These are phyloP conservation scores for Psophocarpus tetragonolobus DNA, from an alignment of 306 rosid genomes.

Conservation along the genomic window DNA sequence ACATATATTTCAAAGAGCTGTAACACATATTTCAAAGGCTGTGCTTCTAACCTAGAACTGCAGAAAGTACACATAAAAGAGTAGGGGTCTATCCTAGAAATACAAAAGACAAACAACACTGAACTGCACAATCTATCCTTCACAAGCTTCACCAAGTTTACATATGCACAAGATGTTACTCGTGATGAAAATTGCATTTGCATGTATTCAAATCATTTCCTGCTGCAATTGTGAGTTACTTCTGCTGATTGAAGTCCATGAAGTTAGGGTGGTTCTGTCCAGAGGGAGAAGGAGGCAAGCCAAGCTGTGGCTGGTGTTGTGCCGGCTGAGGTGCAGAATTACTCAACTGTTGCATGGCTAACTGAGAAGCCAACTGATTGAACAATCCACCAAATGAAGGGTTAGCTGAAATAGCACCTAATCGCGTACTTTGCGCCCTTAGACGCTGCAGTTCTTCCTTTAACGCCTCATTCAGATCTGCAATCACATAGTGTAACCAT, in stretches of 20 bases:
- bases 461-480: constrained; percentile 83
- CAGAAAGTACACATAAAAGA: constrained; percentile 10
- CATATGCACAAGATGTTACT: constrained; percentile 56
- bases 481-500: not conserved
- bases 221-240: constrained; percentile 34
- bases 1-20: no score
- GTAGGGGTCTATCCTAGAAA: constrained; percentile 6
- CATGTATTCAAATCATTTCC: constrained; percentile 32
- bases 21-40: constrained; percentile 21
- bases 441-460: constrained; percentile 89
- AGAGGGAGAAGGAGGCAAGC: constrained; percentile 51
- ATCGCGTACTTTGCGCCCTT: constrained; percentile 57
- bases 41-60: constrained; percentile 29
- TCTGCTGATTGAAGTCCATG: constrained; percentile 58
- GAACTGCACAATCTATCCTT: constrained; percentile 36
- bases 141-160: constrained; percentile 34
- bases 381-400: constrained; percentile 61
- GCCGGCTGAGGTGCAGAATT: constrained; percentile 53
- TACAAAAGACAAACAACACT: constrained; percentile 9
- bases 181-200: constrained; percentile 47
- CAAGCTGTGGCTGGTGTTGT: constrained; percentile 59
- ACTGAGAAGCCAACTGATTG: constrained; percentile 64
- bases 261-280: constrained; percentile 51
- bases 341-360: constrained; percentile 50
- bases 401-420: constrained; percentile 52